These are phyloP conservation scores for Xylariaceae sp. DNA, from an alignment of 2,329 filamentous ascomycete species.

Conservation along the genomic window DNA sequence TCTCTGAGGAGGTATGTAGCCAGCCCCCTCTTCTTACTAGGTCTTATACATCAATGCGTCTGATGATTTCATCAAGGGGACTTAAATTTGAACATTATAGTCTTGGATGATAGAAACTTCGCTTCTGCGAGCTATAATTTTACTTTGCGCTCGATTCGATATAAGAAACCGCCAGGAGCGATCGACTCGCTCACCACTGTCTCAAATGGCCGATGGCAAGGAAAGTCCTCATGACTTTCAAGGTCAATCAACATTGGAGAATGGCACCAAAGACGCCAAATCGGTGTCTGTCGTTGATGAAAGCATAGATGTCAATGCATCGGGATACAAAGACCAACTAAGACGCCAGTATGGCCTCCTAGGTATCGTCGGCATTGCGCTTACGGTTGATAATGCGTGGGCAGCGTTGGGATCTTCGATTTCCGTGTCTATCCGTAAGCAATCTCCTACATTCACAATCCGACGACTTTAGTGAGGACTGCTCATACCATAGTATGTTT, in stretches of 20 bases:
- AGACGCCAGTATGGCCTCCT: slow-evolving; percentile 61
- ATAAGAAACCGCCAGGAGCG: no score
- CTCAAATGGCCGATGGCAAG: no score
- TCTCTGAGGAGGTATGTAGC: no score
- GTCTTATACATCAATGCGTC: no score
- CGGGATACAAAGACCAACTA: slow-evolving; percentile 62
- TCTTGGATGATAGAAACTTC: no score
- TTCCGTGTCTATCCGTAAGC: slow-evolving; percentile 48
- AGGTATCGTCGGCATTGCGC: slow-evolving; percentile 56
- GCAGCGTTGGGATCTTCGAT: slow-evolving; percentile 61
- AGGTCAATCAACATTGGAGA: slow-evolving; percentile 16
- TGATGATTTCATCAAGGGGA: no score
- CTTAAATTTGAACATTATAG: no score
- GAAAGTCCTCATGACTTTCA: neutral
- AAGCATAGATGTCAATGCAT: slow-evolving; percentile 57
- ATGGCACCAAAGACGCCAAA: slow-evolving; percentile 31
- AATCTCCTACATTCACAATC: neutral
- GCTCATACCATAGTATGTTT: slow-evolving; percentile 1
- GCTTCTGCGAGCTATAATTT: no score
- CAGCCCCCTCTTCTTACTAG: no score
- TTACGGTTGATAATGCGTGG: slow-evolving; percentile 66
- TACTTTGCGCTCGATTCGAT: no score
- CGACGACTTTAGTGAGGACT: neutral
- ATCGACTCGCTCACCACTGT: no score
- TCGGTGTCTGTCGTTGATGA: slow-evolving; percentile 33